These are phyloP conservation scores for Trichoderma parareesei DNA, from an alignment of 495 filamentous ascomycete genomes.

Conservation along the genomic window DNA sequence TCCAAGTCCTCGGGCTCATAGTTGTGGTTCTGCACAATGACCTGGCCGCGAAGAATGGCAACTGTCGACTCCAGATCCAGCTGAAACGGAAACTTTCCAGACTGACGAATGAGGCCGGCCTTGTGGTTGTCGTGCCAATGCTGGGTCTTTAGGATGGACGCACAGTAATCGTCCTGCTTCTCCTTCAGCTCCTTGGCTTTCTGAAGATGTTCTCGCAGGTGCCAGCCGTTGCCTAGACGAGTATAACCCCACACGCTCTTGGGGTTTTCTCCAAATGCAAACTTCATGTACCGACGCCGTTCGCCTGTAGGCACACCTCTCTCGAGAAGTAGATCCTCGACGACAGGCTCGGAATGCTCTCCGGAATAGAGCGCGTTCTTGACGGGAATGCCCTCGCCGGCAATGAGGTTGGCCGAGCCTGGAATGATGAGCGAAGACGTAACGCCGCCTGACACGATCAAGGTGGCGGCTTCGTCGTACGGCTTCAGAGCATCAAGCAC, in stretches of 20 bases:
- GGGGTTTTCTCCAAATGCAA: constrained; percentile 52
- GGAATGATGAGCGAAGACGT: constrained; percentile 48
- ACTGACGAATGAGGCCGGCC: constrained; percentile 16
- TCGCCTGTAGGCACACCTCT: constrained; percentile 29
- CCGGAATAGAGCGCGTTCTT: constrained; percentile 34
- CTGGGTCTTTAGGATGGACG: constrained; percentile 22
- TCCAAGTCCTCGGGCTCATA: constrained; percentile 45
- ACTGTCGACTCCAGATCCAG: constrained; percentile 41
- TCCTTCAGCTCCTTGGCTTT: constrained; percentile 33
- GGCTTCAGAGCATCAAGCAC: constrained; percentile 42
- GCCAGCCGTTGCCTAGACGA: constrained; percentile 39
- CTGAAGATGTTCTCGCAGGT: constrained; percentile 41
- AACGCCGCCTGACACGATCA: constrained; percentile 47
- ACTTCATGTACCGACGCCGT: constrained; percentile 46
- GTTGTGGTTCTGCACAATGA: constrained; percentile 46
- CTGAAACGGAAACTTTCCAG: constrained; percentile 29
- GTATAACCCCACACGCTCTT: constrained; percentile 31
- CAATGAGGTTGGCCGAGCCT: constrained; percentile 47
- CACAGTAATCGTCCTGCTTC: constrained; percentile 42
- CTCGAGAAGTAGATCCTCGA: constrained; percentile 44
- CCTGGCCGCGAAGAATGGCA: constrained; percentile 35
- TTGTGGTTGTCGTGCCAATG: constrained; percentile 19
- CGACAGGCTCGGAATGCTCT: constrained; percentile 27
- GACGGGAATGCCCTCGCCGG: constrained; percentile 44
- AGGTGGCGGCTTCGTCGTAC: constrained; percentile 32